Evolutionary conservation across 2,329 filamentous ascomycete genomes (phyloP).

Genomic region (Orbilia ellipsospora): DNA sequence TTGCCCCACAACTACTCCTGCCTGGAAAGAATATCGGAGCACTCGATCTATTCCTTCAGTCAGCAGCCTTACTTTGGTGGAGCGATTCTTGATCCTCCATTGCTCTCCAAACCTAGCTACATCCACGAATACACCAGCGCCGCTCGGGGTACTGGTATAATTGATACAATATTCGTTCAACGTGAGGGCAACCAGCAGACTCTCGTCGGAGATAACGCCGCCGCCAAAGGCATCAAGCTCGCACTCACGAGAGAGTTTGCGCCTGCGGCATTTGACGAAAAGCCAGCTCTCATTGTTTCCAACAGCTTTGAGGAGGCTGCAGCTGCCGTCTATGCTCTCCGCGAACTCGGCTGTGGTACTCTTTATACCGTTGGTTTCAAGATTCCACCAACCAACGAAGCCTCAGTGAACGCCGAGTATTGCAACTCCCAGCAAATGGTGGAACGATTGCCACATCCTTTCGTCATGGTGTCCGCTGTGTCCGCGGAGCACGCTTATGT

Average conservation of each 20-base stretch:
- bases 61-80: conserved; percentile 81
- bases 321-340: conserved; percentile 80
- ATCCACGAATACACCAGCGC: conserved; percentile 77
- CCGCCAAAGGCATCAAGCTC: conserved; percentile 85
- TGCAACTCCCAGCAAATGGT: conserved; percentile 80
- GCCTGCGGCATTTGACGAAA: conserved; percentile 80
- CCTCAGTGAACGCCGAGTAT: conserved; percentile 71
- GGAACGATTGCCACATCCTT: conserved; percentile 80
- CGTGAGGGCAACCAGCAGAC: conserved; percentile 66
- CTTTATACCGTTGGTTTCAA: conserved; percentile 55
- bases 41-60: conserved; percentile 77
- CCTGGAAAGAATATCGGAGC: conserved; percentile 76
- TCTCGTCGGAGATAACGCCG: conserved; percentile 82
- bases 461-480: conserved; percentile 82
- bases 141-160: conserved; percentile 79
- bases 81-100: conserved; percentile 71
- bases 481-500: conserved; percentile 81
- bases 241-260: conserved; percentile 84
- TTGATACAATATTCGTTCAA: conserved; percentile 81
- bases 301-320: conserved; percentile 79
- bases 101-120: conserved; percentile 71
- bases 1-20: conserved; percentile 83
- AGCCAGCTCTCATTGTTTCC: conserved; percentile 79
- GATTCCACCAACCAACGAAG: conserved; percentile 66
- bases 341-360: conserved; percentile 70